Evolutionary conservation across 2,329 filamentous ascomycete species (phyloP).

Genomic region (Achaetomium macrosporum): DNA sequence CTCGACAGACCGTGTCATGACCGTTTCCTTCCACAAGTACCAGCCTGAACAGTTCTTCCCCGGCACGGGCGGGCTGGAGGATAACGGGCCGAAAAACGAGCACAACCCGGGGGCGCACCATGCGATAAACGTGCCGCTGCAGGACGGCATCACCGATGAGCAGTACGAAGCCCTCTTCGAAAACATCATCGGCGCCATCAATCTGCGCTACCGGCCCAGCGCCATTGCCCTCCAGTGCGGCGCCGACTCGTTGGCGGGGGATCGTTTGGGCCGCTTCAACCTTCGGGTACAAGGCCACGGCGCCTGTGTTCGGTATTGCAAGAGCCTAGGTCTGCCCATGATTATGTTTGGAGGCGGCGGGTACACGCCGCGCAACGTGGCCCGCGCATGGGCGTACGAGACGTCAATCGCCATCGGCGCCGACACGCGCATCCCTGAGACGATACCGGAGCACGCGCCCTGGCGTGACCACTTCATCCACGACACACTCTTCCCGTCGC

Average conservation of each 20-base stretch:
- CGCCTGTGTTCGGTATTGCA: constrained; percentile 83
- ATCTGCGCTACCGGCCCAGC: constrained; percentile 77
- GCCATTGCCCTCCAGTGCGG: constrained; percentile 95
- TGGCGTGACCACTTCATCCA: constrained; percentile 86
- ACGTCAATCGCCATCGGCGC: constrained; percentile 82
- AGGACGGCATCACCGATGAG: constrained; percentile 85
- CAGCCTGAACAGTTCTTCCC: constrained; percentile 81
- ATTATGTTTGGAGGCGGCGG: constrained; percentile 91
- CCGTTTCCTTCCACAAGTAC: constrained; percentile 94
- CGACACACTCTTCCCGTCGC: constrained; percentile 79
- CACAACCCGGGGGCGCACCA: constrained; percentile 85
- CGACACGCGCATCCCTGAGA: constrained; percentile 61
- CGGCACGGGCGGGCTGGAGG: constrained; percentile 79
- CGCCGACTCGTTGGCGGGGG: constrained; percentile 88
- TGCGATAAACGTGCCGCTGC: constrained; percentile 81
- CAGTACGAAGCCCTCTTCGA: constrained; percentile 86
- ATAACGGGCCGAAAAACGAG: constrained; percentile 76
- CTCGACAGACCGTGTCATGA: constrained; percentile 78
- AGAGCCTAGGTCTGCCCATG: constrained; percentile 71
- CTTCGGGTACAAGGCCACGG: constrained; percentile 93
- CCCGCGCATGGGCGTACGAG: constrained; percentile 94
- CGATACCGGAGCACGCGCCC: constrained; percentile 73
- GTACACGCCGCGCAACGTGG: constrained; percentile 94
- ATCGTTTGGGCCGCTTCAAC: constrained; percentile 92
- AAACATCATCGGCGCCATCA: constrained; percentile 68